Evolutionary conservation across 1,284 basidiomycete genomes (phyloP).

Genomic region (Rhodotorula sp.): DNA sequence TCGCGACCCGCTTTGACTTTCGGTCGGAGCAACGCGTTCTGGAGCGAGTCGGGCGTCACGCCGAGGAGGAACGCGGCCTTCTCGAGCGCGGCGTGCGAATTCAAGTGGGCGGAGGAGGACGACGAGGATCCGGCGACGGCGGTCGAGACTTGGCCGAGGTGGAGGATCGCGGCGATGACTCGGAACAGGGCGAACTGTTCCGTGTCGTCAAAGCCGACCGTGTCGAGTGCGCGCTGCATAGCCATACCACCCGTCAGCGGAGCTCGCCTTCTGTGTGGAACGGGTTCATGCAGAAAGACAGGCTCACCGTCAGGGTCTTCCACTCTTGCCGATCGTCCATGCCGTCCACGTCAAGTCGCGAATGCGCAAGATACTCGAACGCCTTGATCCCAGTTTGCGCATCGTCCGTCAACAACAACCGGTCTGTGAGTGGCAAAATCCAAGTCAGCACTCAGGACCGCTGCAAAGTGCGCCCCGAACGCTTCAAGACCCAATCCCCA

Average conservation of each 20-base stretch:
- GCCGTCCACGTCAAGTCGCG: conserved; percentile 85
- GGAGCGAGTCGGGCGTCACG: conserved; percentile 75
- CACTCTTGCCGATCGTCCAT: conserved; percentile 91
- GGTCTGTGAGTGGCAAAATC: conserved; percentile 54
- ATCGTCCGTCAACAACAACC: conserved; percentile 61
- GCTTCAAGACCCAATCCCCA: background rate
- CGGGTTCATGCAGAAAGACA: no score
- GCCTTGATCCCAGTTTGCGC: conserved; percentile 63
- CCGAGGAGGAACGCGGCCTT: conserved; percentile 91
- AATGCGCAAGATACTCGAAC: conserved; percentile 89
- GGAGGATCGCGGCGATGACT: conserved; percentile 88
- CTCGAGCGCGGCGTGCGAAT: conserved; percentile 55
- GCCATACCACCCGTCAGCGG: background rate
- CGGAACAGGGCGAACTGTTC: conserved; percentile 94
- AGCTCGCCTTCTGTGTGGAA: background rate
- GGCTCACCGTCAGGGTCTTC: conserved; percentile 57
- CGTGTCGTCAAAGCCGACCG: conserved; percentile 76
- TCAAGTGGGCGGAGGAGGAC: conserved; percentile 82
- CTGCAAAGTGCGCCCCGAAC: no score
- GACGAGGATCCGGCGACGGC: conserved; percentile 57
- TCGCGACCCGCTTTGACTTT: conserved; percentile 91
- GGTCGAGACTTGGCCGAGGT: conserved; percentile 81
- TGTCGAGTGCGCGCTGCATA: conserved; percentile 68
- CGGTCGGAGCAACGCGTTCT: conserved; percentile 79
- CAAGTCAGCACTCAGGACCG: background rate